phyloP scores from a whole-genome alignment of 306 rosid species.

The Sophora flavescens region DNA sequence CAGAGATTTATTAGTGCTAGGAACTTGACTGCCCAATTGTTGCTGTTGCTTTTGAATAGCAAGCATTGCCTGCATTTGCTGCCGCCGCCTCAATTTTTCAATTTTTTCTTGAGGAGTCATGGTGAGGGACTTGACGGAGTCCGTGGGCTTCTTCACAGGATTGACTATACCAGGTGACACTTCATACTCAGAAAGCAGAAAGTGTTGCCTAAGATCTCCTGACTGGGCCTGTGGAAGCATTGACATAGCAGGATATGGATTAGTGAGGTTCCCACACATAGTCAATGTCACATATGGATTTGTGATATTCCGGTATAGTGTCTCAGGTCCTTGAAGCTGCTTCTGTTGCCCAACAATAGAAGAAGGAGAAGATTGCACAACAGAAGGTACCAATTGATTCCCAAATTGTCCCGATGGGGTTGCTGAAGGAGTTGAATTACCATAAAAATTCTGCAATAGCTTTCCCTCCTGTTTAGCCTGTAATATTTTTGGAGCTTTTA shows the following conservation, averaged over 20 bases:
- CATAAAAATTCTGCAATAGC: conserved; percentile 56
- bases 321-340: conserved; percentile 64
- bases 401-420: conserved; percentile 59
- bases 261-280: conserved; percentile 57
- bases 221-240: conserved; percentile 65
- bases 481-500: conserved; percentile 53
- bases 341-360: conserved; percentile 57
- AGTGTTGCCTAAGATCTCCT: conserved; percentile 60
- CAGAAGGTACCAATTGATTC: conserved; percentile 60
- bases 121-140: conserved; percentile 59
- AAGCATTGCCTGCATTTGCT: conserved; percentile 95
- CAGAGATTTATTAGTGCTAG: conserved; percentile 52
- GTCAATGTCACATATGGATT: conserved; percentile 62
- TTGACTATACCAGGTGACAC: conserved; percentile 52
- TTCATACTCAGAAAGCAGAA: conserved; percentile 55
- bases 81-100: conserved; percentile 92
- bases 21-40: conserved; percentile 70
- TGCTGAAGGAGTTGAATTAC: conserved; percentile 66
- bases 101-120: conserved; percentile 98
- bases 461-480: conserved; percentile 59
- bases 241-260: conserved; percentile 68
- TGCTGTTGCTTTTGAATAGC: conserved; percentile 89
- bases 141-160: conserved; percentile 54
- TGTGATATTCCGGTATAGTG: conserved; percentile 62
- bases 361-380: conserved; percentile 62